Conservation (phyloP, 2,329 filamentous ascomycete genomes). For the Ophiognomonia clavigignenti-juglandacearum region DNA sequence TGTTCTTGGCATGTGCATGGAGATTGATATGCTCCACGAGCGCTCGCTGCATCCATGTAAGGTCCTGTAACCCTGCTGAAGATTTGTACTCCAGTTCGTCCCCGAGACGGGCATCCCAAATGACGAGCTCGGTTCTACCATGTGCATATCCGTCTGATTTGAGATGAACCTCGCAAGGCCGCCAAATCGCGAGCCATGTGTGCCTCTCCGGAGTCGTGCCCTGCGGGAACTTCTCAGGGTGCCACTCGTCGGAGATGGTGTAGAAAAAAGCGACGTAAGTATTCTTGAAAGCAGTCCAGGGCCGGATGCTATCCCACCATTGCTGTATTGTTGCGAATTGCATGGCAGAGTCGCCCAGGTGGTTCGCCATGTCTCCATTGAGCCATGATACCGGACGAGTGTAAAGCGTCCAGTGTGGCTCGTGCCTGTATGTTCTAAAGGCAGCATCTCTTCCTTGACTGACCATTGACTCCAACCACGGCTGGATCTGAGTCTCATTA, state of each 20-base stretch:
- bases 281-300: conserved; percentile 26
- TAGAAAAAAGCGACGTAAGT: conserved; percentile 46
- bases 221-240: conserved; percentile 19
- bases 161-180: conserved; percentile 35
- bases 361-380: conserved; percentile 33
- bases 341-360: conserved; percentile 24
- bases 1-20: conserved; percentile 25
- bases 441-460: no score
- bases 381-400: conserved; percentile 36
- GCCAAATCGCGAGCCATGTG: conserved; percentile 48
- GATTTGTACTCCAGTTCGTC: conserved; percentile 20
- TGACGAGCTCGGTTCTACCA: conserved; percentile 41
- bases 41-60: conserved; percentile 41
- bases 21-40: conserved; percentile 35
- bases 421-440: conserved; percentile 16
- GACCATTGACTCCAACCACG: conserved; percentile 10
- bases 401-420: conserved; percentile 27
- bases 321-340: conserved; percentile 26
- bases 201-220: conserved; percentile 27
- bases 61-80: conserved; percentile 25
- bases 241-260: conserved; percentile 36
- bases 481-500: conserved; percentile 1
- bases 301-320: conserved; percentile 29
- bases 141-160: conserved; percentile 4
- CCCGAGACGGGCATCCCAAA: conserved; percentile 43